Evolutionary conservation across 1,284 basidiomycete species (phyloP), one percentile per base, ranked within the genome.

Genomic region (Melampsora occidentalis): DNA sequence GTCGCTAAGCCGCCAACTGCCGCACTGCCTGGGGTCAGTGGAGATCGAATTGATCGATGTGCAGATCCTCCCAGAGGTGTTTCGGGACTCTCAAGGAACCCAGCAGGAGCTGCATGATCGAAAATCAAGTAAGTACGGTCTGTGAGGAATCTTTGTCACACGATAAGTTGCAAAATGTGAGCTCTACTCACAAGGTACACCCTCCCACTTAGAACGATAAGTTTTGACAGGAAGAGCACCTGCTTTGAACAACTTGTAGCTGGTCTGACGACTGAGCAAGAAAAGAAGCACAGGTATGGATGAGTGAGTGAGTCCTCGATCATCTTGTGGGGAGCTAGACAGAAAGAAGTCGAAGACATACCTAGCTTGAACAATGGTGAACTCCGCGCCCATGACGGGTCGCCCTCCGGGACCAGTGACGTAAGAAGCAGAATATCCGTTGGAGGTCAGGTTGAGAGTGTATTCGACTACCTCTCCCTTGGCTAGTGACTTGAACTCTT

Each of bases 181-280:
- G 28, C 28, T 64, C 18, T 22, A 64, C 73, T 76, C 5, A 76
- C 73, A 49, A 25, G 67, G 39, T 20, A 76, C 20, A 35, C 48
- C 67, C 28, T 76, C 67, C 73, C 73, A 76, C 46, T 76, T 76
- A 14, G 73, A 76, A 35, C 73, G 28, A 46, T 76, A 76, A 46
- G 73, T 76, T 48, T 76, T 76, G 2, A 76, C 73, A 7, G 73
- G 73, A 33, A 76, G 48, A 51, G 73, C 73, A 35, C 73, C 73
- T 18, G 73, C 73, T 28, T 76, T 76, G 67, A 76, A 76, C n/a
- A 76, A 28, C 73, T 76, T 76, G 22, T 76, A 76, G 39, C 73
- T 76, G 16, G 73, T 76, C 69, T 76, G 73, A 35, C 73, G 73
- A 49, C 73, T 76, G n/a, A 22, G 28, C 16, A 48, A 64, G 25